Percentiles rank a stretch among this genome's conserved stretches.
Evolutionary conservation across 345 rosid genomes (phyloP).

Genomic region (Fremontodendron californicum): DNA sequence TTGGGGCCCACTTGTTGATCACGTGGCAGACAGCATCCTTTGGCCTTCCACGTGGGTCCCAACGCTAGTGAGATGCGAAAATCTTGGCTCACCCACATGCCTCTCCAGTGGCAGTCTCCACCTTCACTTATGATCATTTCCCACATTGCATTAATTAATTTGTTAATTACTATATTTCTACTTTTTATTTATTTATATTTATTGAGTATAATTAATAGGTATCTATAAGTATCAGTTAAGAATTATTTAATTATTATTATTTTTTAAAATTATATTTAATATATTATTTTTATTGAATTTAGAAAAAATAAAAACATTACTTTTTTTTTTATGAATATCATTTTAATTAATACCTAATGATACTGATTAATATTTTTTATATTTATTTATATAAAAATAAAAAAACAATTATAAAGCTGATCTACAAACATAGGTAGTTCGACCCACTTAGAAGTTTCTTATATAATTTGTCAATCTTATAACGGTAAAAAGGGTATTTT

Average conservation of each 20-base stretch:
- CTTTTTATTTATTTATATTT: neutral
- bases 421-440: neutral
- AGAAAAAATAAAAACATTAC: too few species aligned
- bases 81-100: conserved; percentile 1
- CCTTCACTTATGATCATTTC: neutral
- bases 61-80: conserved; percentile 1
- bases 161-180: neutral
- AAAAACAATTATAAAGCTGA: too few species aligned
- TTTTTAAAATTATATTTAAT: too few species aligned
- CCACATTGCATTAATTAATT: neutral
- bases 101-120: too few species aligned
- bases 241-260: neutral
- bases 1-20: conserved; percentile 3
- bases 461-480: neutral
- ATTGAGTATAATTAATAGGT: too few species aligned
- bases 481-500: neutral
- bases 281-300: too few species aligned
- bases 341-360: too few species aligned
- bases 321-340: too few species aligned
- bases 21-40: conserved; percentile 1
- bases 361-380: too few species aligned
- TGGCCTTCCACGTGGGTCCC: conserved; percentile 2
- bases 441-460: neutral
- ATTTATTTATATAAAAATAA: too few species aligned
- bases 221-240: too few species aligned